These are phyloP conservation scores for Colletotrichum sp. DNA, from an alignment of 2,329 filamentous ascomycete genomes.

Conservation along the genomic window DNA sequence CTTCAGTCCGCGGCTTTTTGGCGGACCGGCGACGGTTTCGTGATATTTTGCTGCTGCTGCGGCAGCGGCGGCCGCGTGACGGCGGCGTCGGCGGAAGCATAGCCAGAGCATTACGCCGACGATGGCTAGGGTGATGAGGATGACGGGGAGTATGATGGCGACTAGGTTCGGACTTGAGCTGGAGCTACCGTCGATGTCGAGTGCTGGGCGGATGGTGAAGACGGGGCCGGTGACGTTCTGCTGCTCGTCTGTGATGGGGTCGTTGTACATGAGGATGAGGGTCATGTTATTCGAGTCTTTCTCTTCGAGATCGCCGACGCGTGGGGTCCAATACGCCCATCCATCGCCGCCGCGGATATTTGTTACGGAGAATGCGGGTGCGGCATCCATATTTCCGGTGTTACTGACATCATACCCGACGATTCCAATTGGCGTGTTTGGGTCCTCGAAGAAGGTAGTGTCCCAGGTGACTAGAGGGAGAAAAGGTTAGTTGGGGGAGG, in stretches of 20 bases:
- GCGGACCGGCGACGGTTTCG: constrained; percentile 15
- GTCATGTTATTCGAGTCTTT: constrained; percentile 18
- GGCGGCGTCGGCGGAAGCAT: constrained; percentile 28
- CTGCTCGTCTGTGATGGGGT: constrained; percentile 19
- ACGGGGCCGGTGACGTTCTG: constrained; percentile 26
- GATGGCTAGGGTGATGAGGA: constrained; percentile 29
- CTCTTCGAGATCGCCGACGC: constrained; percentile 27
- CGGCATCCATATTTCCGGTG: constrained; percentile 9
- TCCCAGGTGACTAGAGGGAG: constrained; percentile 36
- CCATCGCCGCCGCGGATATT: constrained; percentile 28
- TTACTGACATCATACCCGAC: constrained; percentile 18
- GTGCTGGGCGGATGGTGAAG: constrained; percentile 22
- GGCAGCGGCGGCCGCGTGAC: constrained; percentile 16
- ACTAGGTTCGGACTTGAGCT: constrained; percentile 18
- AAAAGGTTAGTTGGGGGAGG: background rate
- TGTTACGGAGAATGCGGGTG: constrained; percentile 20
- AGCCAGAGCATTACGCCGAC: constrained; percentile 26
- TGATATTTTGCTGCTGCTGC: constrained; percentile 16
- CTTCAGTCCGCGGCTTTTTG: constrained; percentile 12
- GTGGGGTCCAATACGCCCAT: constrained; percentile 30
- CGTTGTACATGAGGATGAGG: constrained; percentile 26
- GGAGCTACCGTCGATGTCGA: background rate
- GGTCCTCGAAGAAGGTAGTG: constrained; percentile 26
- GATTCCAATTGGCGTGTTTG: constrained; percentile 23
- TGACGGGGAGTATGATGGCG: constrained; percentile 32